Evolutionary conservation across 768 basidiomycete species (phyloP), one percentile per base, ranked within the genome.

Genomic region (Suillus weaverae): DNA sequence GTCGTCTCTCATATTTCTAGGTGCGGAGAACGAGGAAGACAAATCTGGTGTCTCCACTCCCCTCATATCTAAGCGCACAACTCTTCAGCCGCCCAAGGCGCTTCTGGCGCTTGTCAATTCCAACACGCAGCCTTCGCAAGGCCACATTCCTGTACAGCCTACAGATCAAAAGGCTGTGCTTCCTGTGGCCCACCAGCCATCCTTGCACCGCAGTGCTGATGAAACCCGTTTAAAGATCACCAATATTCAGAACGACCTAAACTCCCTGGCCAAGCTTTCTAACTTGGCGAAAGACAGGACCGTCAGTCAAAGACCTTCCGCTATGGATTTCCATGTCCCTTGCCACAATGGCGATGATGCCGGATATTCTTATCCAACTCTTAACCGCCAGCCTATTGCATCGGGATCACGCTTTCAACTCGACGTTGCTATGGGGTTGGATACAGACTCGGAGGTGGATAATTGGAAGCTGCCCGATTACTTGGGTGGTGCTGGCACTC

Each of bases 31-130:
- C 9, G 63, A 62, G 22, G 56, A 32, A 35, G n/a, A 48, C n/a
- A 55, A 63, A 41, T 48, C 46, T 43, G 26, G 5, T 22, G 55
- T 41, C 20, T 35, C 14, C 39, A 48, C 62, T 20, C 57, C 60
- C 38, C 48, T 48, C 13, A 16, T 53, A 39, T 36, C 66, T 26
- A 73, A 68, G 60, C 80, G 78, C 66, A 64, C 67, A 4, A 76
- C 77, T 60, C 60, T 66, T 39, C 67, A 68, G 36, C 46, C 61
- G 14, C 63, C 71, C 7, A 76, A 76, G 54, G 69, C 67, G 1
- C 79, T 77, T 10, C 68, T 77, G 6, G 62, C 68, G 7, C 63
- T 20, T 3, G 64, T 70, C 16, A 69, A 77, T 56, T 41, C 61
- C 32, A 74, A 74, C 59, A 62, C 59, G 30, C 35, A 57, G 57